Conservation (phyloP, 2,329 filamentous ascomycete genomes). For the Monilinia polystroma region DNA sequence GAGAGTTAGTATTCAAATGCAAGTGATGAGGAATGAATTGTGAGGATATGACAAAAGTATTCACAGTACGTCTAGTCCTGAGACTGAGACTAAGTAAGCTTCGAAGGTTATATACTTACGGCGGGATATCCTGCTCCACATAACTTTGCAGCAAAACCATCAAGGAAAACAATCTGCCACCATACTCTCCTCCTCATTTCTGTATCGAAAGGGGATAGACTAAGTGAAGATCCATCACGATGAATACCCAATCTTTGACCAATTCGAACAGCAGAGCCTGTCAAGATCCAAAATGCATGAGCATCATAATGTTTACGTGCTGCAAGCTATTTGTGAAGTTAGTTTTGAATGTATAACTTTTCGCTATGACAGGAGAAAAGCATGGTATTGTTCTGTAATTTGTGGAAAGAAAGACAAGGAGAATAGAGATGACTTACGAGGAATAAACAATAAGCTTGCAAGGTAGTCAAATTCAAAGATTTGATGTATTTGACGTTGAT, state of each 20-base stretch:
- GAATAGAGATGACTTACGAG: slow-evolving; percentile 49
- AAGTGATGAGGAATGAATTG: too few species aligned
- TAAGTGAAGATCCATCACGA: slow-evolving; percentile 43
- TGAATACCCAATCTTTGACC: slow-evolving; percentile 52
- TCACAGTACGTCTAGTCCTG: background rate
- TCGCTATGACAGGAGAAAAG: background rate
- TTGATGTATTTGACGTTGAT: slow-evolving; percentile 66
- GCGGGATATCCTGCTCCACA: slow-evolving; percentile 49
- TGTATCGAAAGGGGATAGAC: slow-evolving; percentile 51
- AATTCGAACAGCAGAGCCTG: slow-evolving; percentile 49
- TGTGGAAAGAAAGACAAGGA: background rate
- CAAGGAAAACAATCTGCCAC: slow-evolving; percentile 62
- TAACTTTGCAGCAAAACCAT: slow-evolving; percentile 56
- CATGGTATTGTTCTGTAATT: too few species aligned
- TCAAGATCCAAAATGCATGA: slow-evolving; percentile 51
- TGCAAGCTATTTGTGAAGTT: slow-evolving; percentile 31
- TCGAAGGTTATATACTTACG: slow-evolving; percentile 9
- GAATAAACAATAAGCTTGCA: slow-evolving; percentile 69
- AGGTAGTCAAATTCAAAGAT: slow-evolving; percentile 60
- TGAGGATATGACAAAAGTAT: too few species aligned
- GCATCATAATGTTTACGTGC: slow-evolving; percentile 43
- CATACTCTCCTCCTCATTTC: slow-evolving; percentile 62
- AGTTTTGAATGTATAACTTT: background rate
- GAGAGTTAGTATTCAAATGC: background rate
- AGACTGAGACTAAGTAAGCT: background rate